Evolutionary conservation across 192 early-diverging fungal genomes (phyloP).

Genomic region (Linnemannia exigua): DNA sequence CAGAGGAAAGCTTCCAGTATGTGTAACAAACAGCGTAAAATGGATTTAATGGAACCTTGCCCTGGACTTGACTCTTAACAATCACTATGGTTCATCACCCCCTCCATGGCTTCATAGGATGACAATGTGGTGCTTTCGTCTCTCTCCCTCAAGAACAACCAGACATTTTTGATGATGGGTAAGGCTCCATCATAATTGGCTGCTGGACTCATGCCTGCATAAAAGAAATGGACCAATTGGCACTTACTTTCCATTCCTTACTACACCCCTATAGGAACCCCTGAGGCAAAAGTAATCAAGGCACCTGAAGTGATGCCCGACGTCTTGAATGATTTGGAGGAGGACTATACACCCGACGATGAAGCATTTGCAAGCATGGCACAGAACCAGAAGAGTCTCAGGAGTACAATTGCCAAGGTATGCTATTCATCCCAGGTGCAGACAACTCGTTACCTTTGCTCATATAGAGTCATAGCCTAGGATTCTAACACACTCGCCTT

Average conservation of each 20-base stretch:
- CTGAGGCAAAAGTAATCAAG: slow-evolving; percentile 68
- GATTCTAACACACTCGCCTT: background rate
- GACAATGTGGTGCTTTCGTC: slow-evolving; percentile 47
- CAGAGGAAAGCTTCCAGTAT: slow-evolving; percentile 73
- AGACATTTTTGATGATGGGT: slow-evolving; percentile 59
- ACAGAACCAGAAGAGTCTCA: slow-evolving; percentile 60
- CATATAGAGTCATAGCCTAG: too few relatives aligned
- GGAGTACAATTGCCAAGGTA: slow-evolving; percentile 62
- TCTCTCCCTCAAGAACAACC: slow-evolving; percentile 43
- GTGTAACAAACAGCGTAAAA: slow-evolving; percentile 10
- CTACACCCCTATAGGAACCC: slow-evolving; percentile 58
- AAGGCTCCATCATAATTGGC: background rate
- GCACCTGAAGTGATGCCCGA: slow-evolving; percentile 66
- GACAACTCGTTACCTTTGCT: background rate
- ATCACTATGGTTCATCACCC: background rate
- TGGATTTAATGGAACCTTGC: background rate
- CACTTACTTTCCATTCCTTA: background rate
- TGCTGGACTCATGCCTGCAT: background rate
- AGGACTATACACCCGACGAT: slow-evolving; percentile 66
- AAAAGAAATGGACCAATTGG: background rate
- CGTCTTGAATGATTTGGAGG: slow-evolving; percentile 69
- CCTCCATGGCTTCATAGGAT: slow-evolving; percentile 16
- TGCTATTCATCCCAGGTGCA: background rate
- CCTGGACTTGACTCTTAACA: background rate
- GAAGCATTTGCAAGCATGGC: slow-evolving; percentile 57